Conservation (phyloP, 2,329 filamentous ascomycete genomes). For the Orbilia brochopaga region DNA sequence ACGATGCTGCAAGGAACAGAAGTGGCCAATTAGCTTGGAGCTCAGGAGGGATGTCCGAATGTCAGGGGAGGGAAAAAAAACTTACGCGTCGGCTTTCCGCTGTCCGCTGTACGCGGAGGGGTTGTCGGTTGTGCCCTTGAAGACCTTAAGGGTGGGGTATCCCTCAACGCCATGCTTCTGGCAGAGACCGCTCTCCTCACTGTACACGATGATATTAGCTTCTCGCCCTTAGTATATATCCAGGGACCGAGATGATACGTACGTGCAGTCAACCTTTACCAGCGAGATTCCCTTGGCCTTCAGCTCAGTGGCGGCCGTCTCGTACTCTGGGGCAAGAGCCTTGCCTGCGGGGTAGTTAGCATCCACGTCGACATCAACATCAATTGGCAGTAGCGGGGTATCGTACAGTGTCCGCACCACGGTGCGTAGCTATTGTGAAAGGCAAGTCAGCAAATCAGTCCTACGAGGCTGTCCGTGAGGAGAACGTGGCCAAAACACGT, state of each 20-base stretch:
- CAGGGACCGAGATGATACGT: constrained; percentile 1
- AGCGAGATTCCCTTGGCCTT: constrained; percentile 88
- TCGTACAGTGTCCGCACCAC: constrained; percentile 68
- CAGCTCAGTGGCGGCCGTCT: constrained; percentile 79
- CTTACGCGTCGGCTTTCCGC: constrained; percentile 80
- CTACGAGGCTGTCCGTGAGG: background rate
- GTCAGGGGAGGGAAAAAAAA: constrained; percentile 49
- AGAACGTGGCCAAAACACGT: background rate
- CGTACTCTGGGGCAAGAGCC: constrained; percentile 90
- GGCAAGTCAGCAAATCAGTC: constrained; percentile 57
- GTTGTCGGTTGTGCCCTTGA: constrained; percentile 77
- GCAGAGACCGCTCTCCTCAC: constrained; percentile 90
- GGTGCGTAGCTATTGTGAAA: constrained; percentile 74
- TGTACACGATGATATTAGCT: constrained; percentile 71
- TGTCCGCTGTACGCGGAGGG: constrained; percentile 83
- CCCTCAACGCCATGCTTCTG: constrained; percentile 88
- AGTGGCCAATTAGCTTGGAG: background rate
- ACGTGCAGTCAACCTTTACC: constrained; percentile 68
- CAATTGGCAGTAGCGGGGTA: constrained; percentile 53
- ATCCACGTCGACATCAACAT: constrained; percentile 63
- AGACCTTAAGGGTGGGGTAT: constrained; percentile 98
- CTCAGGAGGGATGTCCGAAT: background rate
- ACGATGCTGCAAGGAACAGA: constrained; percentile 63
- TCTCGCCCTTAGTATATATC: background rate
- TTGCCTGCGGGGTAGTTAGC: constrained; percentile 72